Evolutionary conservation across 2,329 filamentous ascomycete species (phyloP), one percentile per base, ranked within the genome.

Genomic region (Aquanectria penicillioides): DNA sequence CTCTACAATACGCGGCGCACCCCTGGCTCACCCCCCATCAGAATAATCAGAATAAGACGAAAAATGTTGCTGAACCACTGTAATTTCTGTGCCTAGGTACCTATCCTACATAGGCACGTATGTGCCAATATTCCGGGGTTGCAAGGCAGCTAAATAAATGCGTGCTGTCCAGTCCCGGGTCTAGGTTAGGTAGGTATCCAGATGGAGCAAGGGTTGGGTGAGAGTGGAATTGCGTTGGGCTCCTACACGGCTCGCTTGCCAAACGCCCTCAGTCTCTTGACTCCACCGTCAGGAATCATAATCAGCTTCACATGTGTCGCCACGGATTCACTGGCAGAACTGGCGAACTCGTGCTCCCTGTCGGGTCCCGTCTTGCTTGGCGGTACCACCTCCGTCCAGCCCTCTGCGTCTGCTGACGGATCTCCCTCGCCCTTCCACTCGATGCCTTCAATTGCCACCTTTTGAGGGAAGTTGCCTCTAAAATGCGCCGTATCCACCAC

Each of bases 221-320:
- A 26, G 33, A 46, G 29, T 46, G 26, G 41, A 12, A 38, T 18
- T 20, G 18, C 33, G 37, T 23, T 38, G 20, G 47, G 59, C 59
- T 25, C 56, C 65, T 70, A 69, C 23, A 55, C 64, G 38, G 61
- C 71, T 48, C 75, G 70, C 66, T 69, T 76, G 18, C 75, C 75
- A 69, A 75, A 75, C 29, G 70, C 74, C 51, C 93, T 86, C 65
- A 97, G 84, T 64, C 94, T 83, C 86, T 97, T 97, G 3, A 97
- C 91, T 20, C 94, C 94, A 28, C 94, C 94, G 75, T 98, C 94
- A 0, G 94, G 94, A 67, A 97, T 92, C 73, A 97, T 95, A 28
- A 92, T 91, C 73, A 98, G 81, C 83, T 97, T 97, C 18, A 94
- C 88, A 77, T 95, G 93, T 11, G 90, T 93, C 70, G 92, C 91